Evolutionary conservation across 306 rosid species (phyloP), one percentile per base, ranked within the genome.

Genomic region (Vigna unguiculata): DNA sequence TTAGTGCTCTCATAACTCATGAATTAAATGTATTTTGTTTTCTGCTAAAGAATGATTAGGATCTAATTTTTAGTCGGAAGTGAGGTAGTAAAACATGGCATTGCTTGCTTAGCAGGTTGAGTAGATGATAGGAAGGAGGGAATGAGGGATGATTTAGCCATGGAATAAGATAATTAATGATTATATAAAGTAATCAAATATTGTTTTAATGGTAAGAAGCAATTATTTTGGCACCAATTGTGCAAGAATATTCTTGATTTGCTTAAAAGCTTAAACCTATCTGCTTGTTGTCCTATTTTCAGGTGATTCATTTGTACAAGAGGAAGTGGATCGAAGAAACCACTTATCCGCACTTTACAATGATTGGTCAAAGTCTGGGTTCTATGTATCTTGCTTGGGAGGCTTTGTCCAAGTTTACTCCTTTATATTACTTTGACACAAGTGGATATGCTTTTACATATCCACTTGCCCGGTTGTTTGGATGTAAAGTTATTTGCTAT

Each of bases 381-480:
- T 92, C 97, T 20, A 57, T 92, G 71, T 95, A 89, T 82, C 92
- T 95, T 59, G 81, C 87, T 0, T 92, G 96, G 97, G 97, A 95
- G 80, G 99, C 99, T 60, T 85, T 95, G 82, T 80, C 90, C 83
- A 90, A 88, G 61, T 86, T 88, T 74, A 92, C 96, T 32, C 98
- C 98, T 8, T 65, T 65, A 19, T 88, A 84, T 86, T 92, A 87
- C 78, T 80, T 95, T 69, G 97, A 95, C 77, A 90, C 99, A 25
- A 88, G 97, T 79, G 99, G 99, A 36, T 82, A 92, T 81, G 97
- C 99, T 32, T 94, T 95, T 75, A 92, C 99, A 2, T 92, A 95
- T 80, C 97, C 99, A 10, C 85, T 95, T 78, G 97, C 97, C 7
- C 80, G 96, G 81, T 77, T 90, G 69, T 95, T 95, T 77, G 97